Percentiles rank a stretch among this genome's conserved stretches.
Evolutionary conservation across 2,329 filamentous ascomycete genomes (phyloP).

Genomic region (Fusarium multiceps): DNA sequence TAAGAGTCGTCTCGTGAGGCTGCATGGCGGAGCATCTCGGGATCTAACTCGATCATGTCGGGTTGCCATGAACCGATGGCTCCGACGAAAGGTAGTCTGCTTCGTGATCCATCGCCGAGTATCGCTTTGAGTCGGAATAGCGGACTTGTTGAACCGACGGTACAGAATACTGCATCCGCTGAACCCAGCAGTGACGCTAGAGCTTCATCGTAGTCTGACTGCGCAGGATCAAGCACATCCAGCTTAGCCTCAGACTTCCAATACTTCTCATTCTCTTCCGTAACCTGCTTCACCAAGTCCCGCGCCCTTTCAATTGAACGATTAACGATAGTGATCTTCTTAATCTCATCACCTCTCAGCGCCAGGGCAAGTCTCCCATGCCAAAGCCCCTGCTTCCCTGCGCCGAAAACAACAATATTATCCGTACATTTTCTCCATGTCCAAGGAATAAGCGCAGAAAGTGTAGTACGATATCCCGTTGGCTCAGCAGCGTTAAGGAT

Average conservation of each 20-base stretch:
- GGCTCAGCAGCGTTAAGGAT: constrained; percentile 74
- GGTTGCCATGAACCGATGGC: constrained; percentile 66
- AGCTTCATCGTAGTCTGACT: constrained; percentile 4
- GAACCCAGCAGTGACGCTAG: constrained; percentile 2
- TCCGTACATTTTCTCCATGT: constrained; percentile 52
- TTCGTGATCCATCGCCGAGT: background rate
- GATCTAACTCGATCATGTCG: constrained; percentile 75
- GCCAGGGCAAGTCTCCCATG: constrained; percentile 74
- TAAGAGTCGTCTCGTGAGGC: constrained; percentile 8
- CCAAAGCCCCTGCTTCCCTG: constrained; percentile 78
- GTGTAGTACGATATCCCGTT: constrained; percentile 74
- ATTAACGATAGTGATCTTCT: constrained; percentile 48
- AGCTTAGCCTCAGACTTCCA: constrained; percentile 29
- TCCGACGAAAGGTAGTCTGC: constrained; percentile 54
- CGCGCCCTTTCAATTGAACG: constrained; percentile 25
- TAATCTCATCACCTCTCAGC: constrained; percentile 51
- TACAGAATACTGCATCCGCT: constrained; percentile 36
- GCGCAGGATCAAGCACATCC: constrained; percentile 11
- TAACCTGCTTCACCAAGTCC: constrained; percentile 11
- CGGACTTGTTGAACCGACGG: constrained; percentile 32
- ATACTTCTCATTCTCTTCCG: constrained; percentile 25
- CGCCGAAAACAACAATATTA: constrained; percentile 74
- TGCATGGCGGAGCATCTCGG: constrained; percentile 62
- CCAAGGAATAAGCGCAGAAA: constrained; percentile 71
- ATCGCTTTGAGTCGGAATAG: constrained; percentile 18